Evolutionary conservation across 768 basidiomycete genomes (phyloP), one percentile per base, ranked within the genome.

Genomic region (Coprinellus micaceus): DNA sequence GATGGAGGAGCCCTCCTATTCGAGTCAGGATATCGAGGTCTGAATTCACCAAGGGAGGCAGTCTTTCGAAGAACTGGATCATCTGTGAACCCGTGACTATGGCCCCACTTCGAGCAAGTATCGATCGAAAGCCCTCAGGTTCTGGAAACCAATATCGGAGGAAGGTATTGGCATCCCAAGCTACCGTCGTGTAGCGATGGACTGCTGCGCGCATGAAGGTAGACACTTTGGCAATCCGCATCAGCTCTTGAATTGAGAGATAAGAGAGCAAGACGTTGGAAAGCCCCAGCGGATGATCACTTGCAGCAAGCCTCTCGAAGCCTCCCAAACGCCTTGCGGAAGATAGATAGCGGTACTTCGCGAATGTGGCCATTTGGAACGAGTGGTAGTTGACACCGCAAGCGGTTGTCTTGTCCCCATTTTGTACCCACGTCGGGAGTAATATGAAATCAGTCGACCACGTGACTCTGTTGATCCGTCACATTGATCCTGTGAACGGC

Each of bases 11-110:
- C 21, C 49, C 33, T 4, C 30, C 49, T 11, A 51, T 11, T 15
- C 49, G 17, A 37, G 49, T 51, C 3, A 51, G 21, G 22, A 51
- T 51, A 26, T 51, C 49, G 28, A 51, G 17, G 21, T 51, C 49
- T 15, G 29, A 33, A 4, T 13, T 22, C 4, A 28, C 26, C 10
- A 11, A n/a, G 11, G 25, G 49, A 4, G 29, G 33, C n/a, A 30
- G 15, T 17, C 49, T 4, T 4, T 51, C 28, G 25, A 51, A 51
- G 22, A 30, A 51, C 10, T 26, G 49, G 4, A 51, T 30, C 9
- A 19, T 28, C 21, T 51, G 49, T 15, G 49, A 51, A 3, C 49
- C 49, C 9, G 49, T 26, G 4, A 51, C 25, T 3, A 51, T 28
- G 5, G 49, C 49, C 13, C 29, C 28, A 4, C 26, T 36, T 5